Base-by-base conservation (phyloP, 768 basidiomycete species). In the Auricularia sp. region DNA sequence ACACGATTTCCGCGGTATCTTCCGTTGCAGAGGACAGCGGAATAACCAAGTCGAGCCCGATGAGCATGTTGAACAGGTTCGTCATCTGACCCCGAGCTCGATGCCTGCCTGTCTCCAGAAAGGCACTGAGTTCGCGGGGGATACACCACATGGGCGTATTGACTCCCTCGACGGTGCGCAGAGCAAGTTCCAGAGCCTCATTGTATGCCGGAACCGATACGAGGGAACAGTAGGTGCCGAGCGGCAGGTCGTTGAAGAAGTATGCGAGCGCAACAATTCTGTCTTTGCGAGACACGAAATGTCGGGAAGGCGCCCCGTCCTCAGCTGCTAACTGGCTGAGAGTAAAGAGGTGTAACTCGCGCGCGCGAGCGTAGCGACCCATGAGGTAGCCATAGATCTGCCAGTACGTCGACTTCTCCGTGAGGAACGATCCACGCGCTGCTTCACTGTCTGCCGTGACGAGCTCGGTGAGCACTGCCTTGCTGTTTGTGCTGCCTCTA, bases 351-450 rank as follows among this genome's bases (percentile, higher is more conserved):
- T 93, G 89, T 1, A 92, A 75, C 65, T 83, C 79, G 34, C 85
- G 82, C 18, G 84, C 82, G 54, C 93, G 82, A 1, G 85, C 76
- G 36, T 81, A 80, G 69, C 85, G 86, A 14, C 88, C 91, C 14
- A 83, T 77, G 54, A 88, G 81, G 73, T 83, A 92, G 14, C 92
- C 93, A 71, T 90, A 90, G 35, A 84, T 68, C 68, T 93, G 90
- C 2, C 84, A 81, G n/a, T 88, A 70, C 2, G 89, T 87, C 34
- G 83, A 83, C 58, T 82, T 80, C 71, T 95, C 90, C 2, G 81
- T 80, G n/a, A 90, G 75, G 64, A 93, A 77, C 18, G 54, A 54
- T 2, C 54, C 54, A 18, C 18, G 18, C n/a, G 54, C 54, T 8
- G 54, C 54, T 2, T n/a, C 18, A 3, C 54, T 54, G 18, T n/a